Base-by-base conservation (phyloP, 441 rosid species). In the Gossypium davidsonii region DNA sequence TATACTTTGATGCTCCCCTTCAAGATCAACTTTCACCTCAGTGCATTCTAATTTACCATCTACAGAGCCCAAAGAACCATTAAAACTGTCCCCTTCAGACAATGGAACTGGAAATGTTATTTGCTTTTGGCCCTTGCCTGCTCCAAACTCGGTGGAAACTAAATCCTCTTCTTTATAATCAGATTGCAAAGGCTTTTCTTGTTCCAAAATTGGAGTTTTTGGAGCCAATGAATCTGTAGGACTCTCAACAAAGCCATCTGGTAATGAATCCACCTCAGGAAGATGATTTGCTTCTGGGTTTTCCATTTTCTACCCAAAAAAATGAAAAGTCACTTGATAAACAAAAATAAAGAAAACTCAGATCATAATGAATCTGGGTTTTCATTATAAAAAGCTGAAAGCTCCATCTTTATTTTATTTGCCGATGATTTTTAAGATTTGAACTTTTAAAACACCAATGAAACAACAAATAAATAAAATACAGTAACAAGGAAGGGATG, bases 181-280 rank as follows among this genome's bases (percentile, higher is more conserved):
- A 48, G 23, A n/a, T 23, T 75, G 59, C 67, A 11, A 70, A 3
- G 79, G 80, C 70, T 87, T 84, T 79, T 84, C 84, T 42, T 85
- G 83, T 31, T 79, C 85, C 12, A 73, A 65, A 69, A 70, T 78
- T 21, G 86, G 87, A 62, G 87, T 88, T 28, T 70, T 74, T 28
- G 89, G 92, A 70, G 86, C 82, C 72, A 77, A 48, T 48, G 85
- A 78, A n/a, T 91, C 96, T 1, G 80, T 53, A 46, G 92, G 79
- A 79, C 89, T 83, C 26, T 90, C 98, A 62, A 94, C 94, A 81
- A 92, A 92, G 65, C 98, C 98, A 80, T 90, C 95, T 3, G 98
- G 98, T 79, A 94, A 76, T 42, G 97, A 80, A 79, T 90, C 95
- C 59, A 87, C 98, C 79, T 90, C 97, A 39, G 98, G 97, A 62